Conservation (phyloP, 768 basidiomycete genomes). For the Cystobasidiopsis lactophilus region DNA sequence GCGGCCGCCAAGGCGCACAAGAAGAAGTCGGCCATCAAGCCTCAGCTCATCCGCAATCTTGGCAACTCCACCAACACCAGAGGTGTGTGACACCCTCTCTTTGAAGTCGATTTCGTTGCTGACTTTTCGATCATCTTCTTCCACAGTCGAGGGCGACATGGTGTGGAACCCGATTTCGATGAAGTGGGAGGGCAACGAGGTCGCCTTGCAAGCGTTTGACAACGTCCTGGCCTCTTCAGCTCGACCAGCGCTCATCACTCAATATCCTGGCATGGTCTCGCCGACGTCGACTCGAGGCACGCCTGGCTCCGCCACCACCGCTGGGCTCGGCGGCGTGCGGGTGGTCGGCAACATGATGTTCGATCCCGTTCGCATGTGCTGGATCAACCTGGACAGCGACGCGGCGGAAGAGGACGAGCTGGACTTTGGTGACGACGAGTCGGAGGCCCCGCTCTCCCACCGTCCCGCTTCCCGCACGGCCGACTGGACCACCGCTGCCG, state of each 20-base stretch:
- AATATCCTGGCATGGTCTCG: background rate
- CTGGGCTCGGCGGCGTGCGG: constrained; percentile 35
- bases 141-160: constrained; percentile 78
- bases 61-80: constrained; percentile 45
- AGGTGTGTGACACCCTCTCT: too few species aligned
- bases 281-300: background rate
- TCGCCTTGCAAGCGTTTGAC: constrained; percentile 74
- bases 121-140: background rate
- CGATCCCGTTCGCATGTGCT: constrained; percentile 86
- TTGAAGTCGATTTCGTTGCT: background rate
- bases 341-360: constrained; percentile 98
- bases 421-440: constrained; percentile 13
- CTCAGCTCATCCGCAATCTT: constrained; percentile 68
- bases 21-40: constrained; percentile 34
- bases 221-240: constrained; percentile 52
- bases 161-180: constrained; percentile 62
- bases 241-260: constrained; percentile 65
- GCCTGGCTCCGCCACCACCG: constrained; percentile 2
- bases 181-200: constrained; percentile 89
- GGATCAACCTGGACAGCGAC: constrained; percentile 43
- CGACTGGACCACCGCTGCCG: background rate
- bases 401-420: constrained; percentile 58
- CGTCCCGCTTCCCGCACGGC: background rate
- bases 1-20: background rate
- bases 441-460: background rate